These are phyloP conservation scores for Sporisorium iseilematis-ciliati DNA, from an alignment of 1,284 basidiomycete genomes.

Conservation along the genomic window DNA sequence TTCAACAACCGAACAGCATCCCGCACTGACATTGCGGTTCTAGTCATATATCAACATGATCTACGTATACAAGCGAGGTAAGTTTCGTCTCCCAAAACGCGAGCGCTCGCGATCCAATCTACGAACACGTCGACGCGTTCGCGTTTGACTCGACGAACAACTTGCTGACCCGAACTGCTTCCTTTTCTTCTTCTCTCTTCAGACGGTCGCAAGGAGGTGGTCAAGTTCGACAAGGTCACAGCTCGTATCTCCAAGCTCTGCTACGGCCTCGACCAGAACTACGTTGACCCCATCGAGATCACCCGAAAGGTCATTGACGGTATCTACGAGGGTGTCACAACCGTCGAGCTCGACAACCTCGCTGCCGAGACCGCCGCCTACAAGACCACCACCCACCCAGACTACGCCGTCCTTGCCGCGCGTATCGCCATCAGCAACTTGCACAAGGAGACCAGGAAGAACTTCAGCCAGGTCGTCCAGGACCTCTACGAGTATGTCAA, in stretches of 20 bases:
- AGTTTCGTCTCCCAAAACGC: slow-evolving; percentile 19
- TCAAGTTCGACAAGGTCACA: slow-evolving; percentile 70
- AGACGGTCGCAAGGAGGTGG: slow-evolving; percentile 68
- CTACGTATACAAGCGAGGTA: slow-evolving; percentile 69
- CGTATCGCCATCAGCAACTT: slow-evolving; percentile 98
- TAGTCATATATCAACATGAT: slow-evolving; percentile 50
- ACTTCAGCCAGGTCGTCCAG: slow-evolving; percentile 89
- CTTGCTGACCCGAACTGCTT: slow-evolving; percentile 15
- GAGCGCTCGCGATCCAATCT: background rate
- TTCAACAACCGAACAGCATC: slow-evolving; percentile 10
- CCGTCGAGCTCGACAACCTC: slow-evolving; percentile 87
- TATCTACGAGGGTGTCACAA: slow-evolving; percentile 95
- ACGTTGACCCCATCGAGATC: slow-evolving; percentile 91
- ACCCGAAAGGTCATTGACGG: slow-evolving; percentile 82
- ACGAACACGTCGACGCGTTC: slow-evolving; percentile 7
- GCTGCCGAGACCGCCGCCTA: slow-evolving; percentile 94
- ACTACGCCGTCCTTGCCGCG: slow-evolving; percentile 97
- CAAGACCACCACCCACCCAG: slow-evolving; percentile 91
- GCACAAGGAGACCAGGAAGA: slow-evolving; percentile 99
- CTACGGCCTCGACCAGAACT: slow-evolving; percentile 93
- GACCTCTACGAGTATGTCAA: slow-evolving; percentile 96
- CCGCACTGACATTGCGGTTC: slow-evolving; percentile 17
- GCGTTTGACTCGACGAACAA: background rate
- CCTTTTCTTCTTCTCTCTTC: slow-evolving; percentile 1
- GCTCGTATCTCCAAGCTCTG: slow-evolving; percentile 94